Conservation (phyloP, 139 green algal genomes). For the Pedinophyceae sp. region DNA sequence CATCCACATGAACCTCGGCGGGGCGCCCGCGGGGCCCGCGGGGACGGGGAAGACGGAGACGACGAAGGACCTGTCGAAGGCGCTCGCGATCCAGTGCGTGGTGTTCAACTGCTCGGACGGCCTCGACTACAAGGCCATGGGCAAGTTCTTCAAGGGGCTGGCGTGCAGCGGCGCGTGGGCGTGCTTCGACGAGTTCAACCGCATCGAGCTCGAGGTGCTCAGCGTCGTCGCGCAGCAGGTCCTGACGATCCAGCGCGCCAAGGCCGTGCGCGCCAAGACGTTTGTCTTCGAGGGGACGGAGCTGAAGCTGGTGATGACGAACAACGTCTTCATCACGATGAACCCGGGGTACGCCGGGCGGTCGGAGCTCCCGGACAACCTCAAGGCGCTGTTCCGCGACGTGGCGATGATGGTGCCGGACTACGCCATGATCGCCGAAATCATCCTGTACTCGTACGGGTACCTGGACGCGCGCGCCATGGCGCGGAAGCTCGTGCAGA, state of each 20-base stretch:
- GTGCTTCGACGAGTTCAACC: slow-evolving; percentile 33
- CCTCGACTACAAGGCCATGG: slow-evolving; percentile 22
- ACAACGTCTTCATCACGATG: slow-evolving; percentile 26
- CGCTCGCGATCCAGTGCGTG: slow-evolving; percentile 23
- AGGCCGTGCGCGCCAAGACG: slow-evolving; percentile 9
- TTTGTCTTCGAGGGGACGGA: slow-evolving; percentile 22
- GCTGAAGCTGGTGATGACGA: slow-evolving; percentile 13
- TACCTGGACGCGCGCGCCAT: slow-evolving; percentile 45
- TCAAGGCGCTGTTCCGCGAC: slow-evolving; percentile 26
- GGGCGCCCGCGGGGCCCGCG: slow-evolving; percentile 18
- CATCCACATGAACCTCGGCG: slow-evolving; percentile 24
- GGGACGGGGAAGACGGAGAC: slow-evolving; percentile 22
- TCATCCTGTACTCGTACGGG: slow-evolving; percentile 26
- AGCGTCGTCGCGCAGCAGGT: slow-evolving; percentile 28
- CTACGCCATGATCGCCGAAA: slow-evolving; percentile 21
- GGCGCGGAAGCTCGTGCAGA: slow-evolving; percentile 43
- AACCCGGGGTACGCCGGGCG: slow-evolving; percentile 24
- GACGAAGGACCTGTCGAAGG: slow-evolving; percentile 18
- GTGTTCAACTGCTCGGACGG: slow-evolving; percentile 26
- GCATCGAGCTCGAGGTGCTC: slow-evolving; percentile 23
- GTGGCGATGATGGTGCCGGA: slow-evolving; percentile 30
- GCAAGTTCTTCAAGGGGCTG: slow-evolving; percentile 31
- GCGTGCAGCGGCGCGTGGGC: slow-evolving; percentile 16
- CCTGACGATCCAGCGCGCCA: slow-evolving; percentile 42
- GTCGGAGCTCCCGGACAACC: slow-evolving; percentile 23